Evolutionary conservation across 2,329 filamentous ascomycete species (phyloP).

Genomic region (Whalleya microplaca): DNA sequence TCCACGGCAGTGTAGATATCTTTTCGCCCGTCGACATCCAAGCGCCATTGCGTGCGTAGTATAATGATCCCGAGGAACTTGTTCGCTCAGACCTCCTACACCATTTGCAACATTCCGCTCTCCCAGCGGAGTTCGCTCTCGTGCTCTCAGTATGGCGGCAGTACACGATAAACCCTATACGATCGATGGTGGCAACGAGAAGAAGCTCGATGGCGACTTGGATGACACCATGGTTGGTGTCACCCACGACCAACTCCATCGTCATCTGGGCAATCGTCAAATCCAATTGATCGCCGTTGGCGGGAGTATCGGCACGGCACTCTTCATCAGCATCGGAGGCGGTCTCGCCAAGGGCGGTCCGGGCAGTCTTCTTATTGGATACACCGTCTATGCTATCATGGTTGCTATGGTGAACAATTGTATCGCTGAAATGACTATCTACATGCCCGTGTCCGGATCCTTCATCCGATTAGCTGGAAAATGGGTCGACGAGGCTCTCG

Average conservation of each 20-base stretch:
- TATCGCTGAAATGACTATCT: conserved; percentile 66
- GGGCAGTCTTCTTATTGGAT: conserved; percentile 61
- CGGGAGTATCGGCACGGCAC: conserved; percentile 60
- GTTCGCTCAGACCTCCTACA: conserved; percentile 27
- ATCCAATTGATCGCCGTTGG: conserved; percentile 64
- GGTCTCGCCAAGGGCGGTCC: conserved; percentile 56
- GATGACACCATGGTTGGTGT: conserved; percentile 25
- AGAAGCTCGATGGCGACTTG: conserved; percentile 18
- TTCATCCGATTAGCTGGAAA: conserved; percentile 67
- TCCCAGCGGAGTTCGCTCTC: conserved; percentile 34
- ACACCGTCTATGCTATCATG: conserved; percentile 54
- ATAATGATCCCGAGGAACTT: conserved; percentile 29
- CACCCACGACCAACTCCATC: conserved; percentile 40
- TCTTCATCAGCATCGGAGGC: conserved; percentile 65
- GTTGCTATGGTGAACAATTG: conserved; percentile 67
- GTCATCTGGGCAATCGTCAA: conserved; percentile 49
- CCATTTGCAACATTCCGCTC: conserved; percentile 34
- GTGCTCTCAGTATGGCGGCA: conserved; percentile 35
- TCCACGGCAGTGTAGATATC: too few relatives aligned
- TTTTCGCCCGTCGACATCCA: not conserved
- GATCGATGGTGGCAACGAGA: conserved; percentile 4
- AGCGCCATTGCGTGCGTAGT: conserved; percentile 27
- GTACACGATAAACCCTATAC: conserved; percentile 19
- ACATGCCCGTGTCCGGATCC: conserved; percentile 65
- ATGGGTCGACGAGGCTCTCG: conserved; percentile 68